Conservation (phyloP, 192 early-diverging fungal species). For the Backusella liffmaniae region DNA sequence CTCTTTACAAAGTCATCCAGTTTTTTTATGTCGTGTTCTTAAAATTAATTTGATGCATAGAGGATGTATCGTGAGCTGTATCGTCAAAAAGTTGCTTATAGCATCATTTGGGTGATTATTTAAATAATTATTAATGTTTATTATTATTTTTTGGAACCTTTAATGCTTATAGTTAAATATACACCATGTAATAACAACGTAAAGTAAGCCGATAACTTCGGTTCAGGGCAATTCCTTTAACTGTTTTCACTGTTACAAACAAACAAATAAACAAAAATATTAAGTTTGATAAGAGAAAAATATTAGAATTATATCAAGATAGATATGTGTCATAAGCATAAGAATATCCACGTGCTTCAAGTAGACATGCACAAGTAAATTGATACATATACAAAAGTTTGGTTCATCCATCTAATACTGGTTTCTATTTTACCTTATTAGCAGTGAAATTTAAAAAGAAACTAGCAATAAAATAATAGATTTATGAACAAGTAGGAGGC, state of each 20-base stretch:
- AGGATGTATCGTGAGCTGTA: background rate
- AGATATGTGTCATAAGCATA: background rate
- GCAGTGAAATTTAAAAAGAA: background rate
- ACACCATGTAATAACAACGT: background rate
- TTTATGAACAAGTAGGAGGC: background rate
- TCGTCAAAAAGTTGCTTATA: background rate
- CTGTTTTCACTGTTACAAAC: background rate
- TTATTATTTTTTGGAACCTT: background rate
- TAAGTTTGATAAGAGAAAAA: background rate
- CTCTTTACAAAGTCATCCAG: background rate
- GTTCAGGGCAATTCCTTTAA: background rate
- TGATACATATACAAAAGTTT: background rate
- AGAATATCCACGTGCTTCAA: background rate
- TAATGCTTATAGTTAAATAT: background rate
- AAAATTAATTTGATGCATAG: background rate
- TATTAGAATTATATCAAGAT: background rate
- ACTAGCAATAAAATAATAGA: background rate
- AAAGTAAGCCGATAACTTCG: background rate
- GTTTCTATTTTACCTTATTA: background rate
- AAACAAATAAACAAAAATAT: constrained; percentile 4
- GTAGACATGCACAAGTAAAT: background rate
- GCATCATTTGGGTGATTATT: background rate
- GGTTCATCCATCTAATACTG: background rate
- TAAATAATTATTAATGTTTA: background rate
- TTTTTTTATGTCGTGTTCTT: background rate